Evolutionary conservation across 495 filamentous ascomycete species (phyloP).

Genomic region (Pseudoneurospora amorphoporcata): DNA sequence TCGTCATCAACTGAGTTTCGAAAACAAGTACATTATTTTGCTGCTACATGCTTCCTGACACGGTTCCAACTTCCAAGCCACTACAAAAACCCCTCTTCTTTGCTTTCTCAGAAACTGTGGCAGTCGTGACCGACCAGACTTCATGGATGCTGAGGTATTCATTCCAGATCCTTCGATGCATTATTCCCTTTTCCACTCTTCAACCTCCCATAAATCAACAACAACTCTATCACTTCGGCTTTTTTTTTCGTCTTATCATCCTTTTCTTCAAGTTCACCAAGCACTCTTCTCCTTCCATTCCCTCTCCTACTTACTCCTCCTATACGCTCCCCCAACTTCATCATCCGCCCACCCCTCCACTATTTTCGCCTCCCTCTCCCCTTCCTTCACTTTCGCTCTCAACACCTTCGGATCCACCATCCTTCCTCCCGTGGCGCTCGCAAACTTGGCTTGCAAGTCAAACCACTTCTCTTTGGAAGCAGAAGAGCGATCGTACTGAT

Average conservation of each 20-base stretch:
- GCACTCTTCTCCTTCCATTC: not conserved
- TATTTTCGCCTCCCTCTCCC: not conserved
- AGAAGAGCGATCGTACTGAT: not conserved
- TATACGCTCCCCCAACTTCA: not conserved
- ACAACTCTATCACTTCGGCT: no score
- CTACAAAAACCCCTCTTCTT: no score
- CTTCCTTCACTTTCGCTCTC: not conserved
- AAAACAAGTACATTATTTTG: no score
- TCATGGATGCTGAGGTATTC: no score
- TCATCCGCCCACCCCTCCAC: not conserved
- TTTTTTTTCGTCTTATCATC: not conserved
- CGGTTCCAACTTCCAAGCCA: no score
- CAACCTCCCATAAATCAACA: no score
- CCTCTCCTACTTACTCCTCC: not conserved
- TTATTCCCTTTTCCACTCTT: no score
- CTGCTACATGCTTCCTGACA: no score
- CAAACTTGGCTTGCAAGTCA: not conserved
- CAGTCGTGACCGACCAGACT: no score
- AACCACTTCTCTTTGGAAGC: not conserved
- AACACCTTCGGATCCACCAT: not conserved
- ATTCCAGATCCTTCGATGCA: no score
- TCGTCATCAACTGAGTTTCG: no score
- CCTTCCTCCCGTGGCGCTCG: not conserved
- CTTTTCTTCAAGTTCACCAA: not conserved
- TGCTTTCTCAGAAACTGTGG: no score